Conservation (phyloP, 2,329 filamentous ascomycete genomes). For the Aaosphaeria arxii region DNA sequence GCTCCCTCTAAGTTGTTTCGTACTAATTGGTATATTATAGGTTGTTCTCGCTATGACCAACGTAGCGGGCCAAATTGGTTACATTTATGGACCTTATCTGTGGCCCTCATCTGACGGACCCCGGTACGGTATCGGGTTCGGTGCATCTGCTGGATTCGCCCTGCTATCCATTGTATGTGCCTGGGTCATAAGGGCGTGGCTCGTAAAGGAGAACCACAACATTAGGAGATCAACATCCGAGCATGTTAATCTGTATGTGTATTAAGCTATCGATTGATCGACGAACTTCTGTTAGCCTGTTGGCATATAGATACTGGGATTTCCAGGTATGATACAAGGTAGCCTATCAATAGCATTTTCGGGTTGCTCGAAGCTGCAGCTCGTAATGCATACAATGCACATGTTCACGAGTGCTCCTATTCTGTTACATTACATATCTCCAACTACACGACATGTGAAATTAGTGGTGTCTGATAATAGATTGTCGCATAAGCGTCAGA, state of each 20-base stretch:
- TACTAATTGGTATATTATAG: neutral
- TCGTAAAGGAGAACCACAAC: slow-evolving; percentile 26
- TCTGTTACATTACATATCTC: too few species aligned
- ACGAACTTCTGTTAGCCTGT: too few species aligned
- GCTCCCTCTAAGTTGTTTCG: neutral
- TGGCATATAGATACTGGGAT: too few species aligned
- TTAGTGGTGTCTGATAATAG: too few species aligned
- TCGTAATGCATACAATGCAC: too few species aligned
- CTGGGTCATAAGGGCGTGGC: slow-evolving; percentile 21
- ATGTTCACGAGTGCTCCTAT: too few species aligned
- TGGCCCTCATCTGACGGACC: slow-evolving; percentile 23
- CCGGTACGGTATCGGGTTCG: slow-evolving; percentile 25
- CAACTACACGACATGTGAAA: too few species aligned
- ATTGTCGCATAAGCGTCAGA: too few species aligned
- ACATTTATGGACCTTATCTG: slow-evolving; percentile 27
- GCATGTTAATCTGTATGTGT: slow-evolving; percentile 27
- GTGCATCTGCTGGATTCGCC: slow-evolving; percentile 25
- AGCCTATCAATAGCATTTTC: too few species aligned
- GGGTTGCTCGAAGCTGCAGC: too few species aligned
- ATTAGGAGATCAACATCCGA: slow-evolving; percentile 20
- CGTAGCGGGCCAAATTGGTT: slow-evolving; percentile 24
- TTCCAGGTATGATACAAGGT: too few species aligned
- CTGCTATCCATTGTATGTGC: slow-evolving; percentile 25
- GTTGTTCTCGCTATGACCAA: slow-evolving; percentile 28
- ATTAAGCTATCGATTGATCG: slow-evolving; percentile 1